Conservation (phyloP, 179 eudicot species). For the Corrigiola litoralis region DNA sequence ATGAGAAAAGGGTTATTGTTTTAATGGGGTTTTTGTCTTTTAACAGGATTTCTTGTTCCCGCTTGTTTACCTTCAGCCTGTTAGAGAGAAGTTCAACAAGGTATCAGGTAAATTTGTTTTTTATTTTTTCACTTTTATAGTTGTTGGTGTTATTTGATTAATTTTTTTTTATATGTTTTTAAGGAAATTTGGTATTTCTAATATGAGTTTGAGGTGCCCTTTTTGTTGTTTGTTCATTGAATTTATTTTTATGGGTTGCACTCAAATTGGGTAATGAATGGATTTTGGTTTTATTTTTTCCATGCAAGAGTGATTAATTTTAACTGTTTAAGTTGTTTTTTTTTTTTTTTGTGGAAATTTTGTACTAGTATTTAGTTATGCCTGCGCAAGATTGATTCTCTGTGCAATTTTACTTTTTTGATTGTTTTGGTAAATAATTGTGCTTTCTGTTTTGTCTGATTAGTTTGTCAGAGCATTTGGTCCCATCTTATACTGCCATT, state of each 20-base stretch:
- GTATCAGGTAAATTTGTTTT: slow-evolving; percentile 18
- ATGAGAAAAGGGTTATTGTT: background rate
- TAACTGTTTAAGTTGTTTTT: no score
- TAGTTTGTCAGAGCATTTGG: background rate
- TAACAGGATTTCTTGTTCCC: slow-evolving; percentile 31
- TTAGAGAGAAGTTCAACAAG: slow-evolving; percentile 26
- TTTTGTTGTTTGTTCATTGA: background rate
- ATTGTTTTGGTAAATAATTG: background rate
- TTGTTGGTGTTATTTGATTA: background rate
- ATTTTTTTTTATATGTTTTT: background rate
- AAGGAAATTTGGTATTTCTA: background rate
- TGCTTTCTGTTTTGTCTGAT: background rate
- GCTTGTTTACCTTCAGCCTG: slow-evolving; percentile 8
- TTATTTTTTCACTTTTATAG: background rate
- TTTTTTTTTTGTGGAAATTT: no score
- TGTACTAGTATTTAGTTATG: no score
- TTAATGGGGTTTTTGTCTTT: background rate
- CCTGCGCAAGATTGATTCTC: background rate
- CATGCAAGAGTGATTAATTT: background rate
- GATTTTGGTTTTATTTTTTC: background rate
- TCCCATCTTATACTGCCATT: slow-evolving; percentile 14
- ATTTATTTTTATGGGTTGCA: background rate
- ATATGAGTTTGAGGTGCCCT: background rate
- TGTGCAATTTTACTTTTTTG: background rate
- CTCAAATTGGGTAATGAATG: slow-evolving; percentile 7